Conservation (phyloP, 139 green algal genomes). For the Parachlorella kessleri region DNA sequence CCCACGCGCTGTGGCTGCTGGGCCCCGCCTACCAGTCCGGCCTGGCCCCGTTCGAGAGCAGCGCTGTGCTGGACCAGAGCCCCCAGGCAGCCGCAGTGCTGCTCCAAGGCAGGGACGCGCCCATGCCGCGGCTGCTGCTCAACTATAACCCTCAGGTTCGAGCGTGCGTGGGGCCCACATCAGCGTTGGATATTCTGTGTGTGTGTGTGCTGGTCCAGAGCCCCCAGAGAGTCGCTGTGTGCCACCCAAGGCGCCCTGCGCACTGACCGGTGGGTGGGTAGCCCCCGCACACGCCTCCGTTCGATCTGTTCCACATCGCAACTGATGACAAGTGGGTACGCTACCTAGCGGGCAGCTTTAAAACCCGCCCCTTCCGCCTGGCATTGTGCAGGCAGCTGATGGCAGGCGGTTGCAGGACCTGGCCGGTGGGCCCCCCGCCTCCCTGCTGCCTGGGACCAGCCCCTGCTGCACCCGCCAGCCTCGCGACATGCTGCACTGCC, state of each 20-base stretch:
- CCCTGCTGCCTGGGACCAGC: constrained; percentile 41
- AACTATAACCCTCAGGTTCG: constrained; percentile 26
- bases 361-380: too few relatives aligned
- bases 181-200: too few relatives aligned
- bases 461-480: constrained; percentile 51
- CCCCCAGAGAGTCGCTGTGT: too few relatives aligned
- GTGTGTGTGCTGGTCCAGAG: too few relatives aligned
- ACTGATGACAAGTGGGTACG: too few relatives aligned
- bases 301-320: too few relatives aligned
- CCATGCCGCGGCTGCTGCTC: constrained; percentile 21
- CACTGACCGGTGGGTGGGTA: too few relatives aligned
- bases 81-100: constrained; percentile 23
- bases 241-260: too few relatives aligned
- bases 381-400: too few relatives aligned
- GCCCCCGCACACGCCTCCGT: too few relatives aligned
- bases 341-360: too few relatives aligned
- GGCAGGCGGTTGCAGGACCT: not conserved
- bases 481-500: constrained; percentile 52
- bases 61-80: constrained; percentile 37
- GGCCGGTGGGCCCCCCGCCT: constrained; percentile 25
- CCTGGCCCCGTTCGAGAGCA: constrained; percentile 26
- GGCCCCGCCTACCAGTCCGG: constrained; percentile 45
- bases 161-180: too few relatives aligned
- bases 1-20: constrained; percentile 34
- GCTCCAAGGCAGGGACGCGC: constrained; percentile 22